Conservation (phyloP, 2,329 filamentous ascomycete genomes). For the Stagonosporopsis vannaccii region DNA sequence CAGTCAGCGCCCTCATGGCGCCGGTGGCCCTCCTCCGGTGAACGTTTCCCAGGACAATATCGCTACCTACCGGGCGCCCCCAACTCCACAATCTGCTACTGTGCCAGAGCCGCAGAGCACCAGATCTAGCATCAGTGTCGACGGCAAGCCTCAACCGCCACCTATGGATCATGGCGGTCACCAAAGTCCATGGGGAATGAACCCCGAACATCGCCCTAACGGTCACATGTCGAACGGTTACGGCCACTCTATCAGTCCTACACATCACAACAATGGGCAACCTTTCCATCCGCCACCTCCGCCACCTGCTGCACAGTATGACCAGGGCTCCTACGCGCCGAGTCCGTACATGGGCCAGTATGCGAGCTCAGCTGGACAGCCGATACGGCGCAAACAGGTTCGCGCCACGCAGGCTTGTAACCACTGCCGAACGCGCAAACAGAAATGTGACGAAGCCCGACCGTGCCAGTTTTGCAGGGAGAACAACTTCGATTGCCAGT, state of each 20-base stretch:
- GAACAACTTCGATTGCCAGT: constrained; percentile 83
- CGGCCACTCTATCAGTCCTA: constrained; percentile 39
- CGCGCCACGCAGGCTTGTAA: constrained; percentile 70
- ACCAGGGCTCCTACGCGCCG: constrained; percentile 35
- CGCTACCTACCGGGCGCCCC: constrained; percentile 41
- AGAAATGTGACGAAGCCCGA: constrained; percentile 52
- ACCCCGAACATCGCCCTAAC: constrained; percentile 44
- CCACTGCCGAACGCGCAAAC: constrained; percentile 51
- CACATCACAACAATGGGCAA: constrained; percentile 35
- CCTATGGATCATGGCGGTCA: constrained; percentile 48
- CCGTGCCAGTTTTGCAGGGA: constrained; percentile 74
- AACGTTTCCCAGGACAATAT: constrained; percentile 47
- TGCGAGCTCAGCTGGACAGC: constrained; percentile 27
- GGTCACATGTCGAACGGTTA: constrained; percentile 45
- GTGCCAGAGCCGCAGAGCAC: constrained; percentile 33
- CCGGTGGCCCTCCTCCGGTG: constrained; percentile 37
- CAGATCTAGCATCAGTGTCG: constrained; percentile 36
- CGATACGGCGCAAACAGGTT: constrained; percentile 46
- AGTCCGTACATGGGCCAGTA: constrained; percentile 43
- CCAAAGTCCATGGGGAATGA: constrained; percentile 42
- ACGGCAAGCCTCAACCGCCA: constrained; percentile 38
- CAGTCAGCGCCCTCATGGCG: constrained; percentile 46
- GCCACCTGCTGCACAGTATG: constrained; percentile 39
- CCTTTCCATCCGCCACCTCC: constrained; percentile 42
- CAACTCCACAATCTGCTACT: constrained; percentile 38